Evolutionary conservation across 2,329 filamentous ascomycete species (phyloP).

Genomic region (Clathrospora elynae): DNA sequence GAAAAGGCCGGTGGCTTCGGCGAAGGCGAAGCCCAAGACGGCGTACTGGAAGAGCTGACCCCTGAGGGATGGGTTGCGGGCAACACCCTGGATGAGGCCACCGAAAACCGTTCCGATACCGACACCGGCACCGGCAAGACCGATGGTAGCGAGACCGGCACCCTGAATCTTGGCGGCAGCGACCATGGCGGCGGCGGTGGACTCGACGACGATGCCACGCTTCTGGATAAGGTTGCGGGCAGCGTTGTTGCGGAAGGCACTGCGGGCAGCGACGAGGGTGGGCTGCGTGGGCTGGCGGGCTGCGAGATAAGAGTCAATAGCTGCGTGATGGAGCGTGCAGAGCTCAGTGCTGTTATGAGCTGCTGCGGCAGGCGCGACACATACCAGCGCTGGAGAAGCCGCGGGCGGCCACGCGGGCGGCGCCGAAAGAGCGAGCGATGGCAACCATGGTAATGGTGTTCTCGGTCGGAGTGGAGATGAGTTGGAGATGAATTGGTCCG

Average conservation of each 20-base stretch:
- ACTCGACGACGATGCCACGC: slow-evolving; percentile 51
- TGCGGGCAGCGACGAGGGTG: slow-evolving; percentile 48
- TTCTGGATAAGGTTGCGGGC: slow-evolving; percentile 49
- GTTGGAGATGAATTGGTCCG: slow-evolving; percentile 47
- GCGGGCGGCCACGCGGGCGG: slow-evolving; percentile 49
- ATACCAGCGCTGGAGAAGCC: slow-evolving; percentile 48
- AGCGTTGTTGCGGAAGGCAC: slow-evolving; percentile 50
- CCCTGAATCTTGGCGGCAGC: slow-evolving; percentile 52
- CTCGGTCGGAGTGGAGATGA: slow-evolving; percentile 47
- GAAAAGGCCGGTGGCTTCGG: slow-evolving; percentile 79
- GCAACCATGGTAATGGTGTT: slow-evolving; percentile 49
- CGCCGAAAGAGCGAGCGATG: slow-evolving; percentile 49
- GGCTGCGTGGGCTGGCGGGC: slow-evolving; percentile 45
- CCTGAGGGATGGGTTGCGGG: slow-evolving; percentile 92
- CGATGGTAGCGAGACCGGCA: slow-evolving; percentile 72
- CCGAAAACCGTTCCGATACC: slow-evolving; percentile 96
- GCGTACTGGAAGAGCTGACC: slow-evolving; percentile 95
- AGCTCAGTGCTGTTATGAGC: slow-evolving; percentile 38
- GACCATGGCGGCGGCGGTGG: slow-evolving; percentile 51
- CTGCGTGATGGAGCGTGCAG: slow-evolving; percentile 29
- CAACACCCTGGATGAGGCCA: slow-evolving; percentile 84
- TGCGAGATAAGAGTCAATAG: slow-evolving; percentile 43
- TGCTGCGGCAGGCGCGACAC: slow-evolving; percentile 44
- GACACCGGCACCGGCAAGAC: slow-evolving; percentile 90
- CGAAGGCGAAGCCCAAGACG: slow-evolving; percentile 95